phyloP scores from a whole-genome alignment of 208 protist species.

The Acanthamoeba lenticulata region DNA sequence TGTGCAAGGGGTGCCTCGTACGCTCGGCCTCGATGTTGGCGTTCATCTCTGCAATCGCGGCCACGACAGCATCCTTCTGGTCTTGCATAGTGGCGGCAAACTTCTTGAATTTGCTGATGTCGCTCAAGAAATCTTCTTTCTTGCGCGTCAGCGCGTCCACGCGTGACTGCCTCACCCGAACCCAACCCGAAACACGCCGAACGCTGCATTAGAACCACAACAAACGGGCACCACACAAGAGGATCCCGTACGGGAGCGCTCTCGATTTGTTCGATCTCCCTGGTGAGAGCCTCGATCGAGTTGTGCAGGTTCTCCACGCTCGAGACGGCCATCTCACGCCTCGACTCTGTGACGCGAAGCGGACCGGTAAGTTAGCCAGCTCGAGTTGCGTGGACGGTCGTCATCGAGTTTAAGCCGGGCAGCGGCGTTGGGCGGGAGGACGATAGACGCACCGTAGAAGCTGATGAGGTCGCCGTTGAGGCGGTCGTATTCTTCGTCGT shows the following conservation, averaged over 20 bases:
- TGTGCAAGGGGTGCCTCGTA: neutral
- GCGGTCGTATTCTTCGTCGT: neutral
- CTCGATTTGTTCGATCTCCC: neutral
- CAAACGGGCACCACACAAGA: neutral
- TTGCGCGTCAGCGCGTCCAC: neutral
- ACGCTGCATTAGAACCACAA: too few relatives aligned
- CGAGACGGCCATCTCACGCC: neutral
- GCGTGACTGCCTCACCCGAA: neutral
- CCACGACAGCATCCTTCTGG: neutral
- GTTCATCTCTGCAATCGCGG: neutral
- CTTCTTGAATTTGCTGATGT: neutral
- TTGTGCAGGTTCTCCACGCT: neutral
- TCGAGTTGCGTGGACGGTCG: too few relatives aligned
- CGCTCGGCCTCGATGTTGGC: neutral
- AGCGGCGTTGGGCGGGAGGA: neutral
- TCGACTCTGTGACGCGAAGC: neutral
- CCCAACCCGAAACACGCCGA: too few relatives aligned
- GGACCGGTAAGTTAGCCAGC: too few relatives aligned
- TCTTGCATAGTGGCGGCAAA: neutral
- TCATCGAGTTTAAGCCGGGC: too few relatives aligned
- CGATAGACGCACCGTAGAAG: neutral
- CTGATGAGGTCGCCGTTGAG: neutral
- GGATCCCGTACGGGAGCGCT: neutral
- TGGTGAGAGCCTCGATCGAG: neutral
- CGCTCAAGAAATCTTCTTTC: neutral